These are phyloP conservation scores for Ceratobasidium papillatum DNA, from an alignment of 1,284 basidiomycete species.

Conservation along the genomic window DNA sequence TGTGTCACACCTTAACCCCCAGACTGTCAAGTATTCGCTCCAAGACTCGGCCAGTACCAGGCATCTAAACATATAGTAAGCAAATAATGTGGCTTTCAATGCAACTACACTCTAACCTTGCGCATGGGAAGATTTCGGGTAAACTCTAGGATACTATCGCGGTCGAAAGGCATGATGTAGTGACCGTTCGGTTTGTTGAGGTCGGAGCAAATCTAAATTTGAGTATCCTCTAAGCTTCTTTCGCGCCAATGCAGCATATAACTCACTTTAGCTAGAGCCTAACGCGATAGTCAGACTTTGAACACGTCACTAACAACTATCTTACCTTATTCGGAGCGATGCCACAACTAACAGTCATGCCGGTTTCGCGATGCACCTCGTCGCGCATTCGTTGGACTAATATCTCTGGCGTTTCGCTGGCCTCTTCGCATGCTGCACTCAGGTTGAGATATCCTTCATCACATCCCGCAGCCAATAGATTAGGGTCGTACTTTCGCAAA, in stretches of 20 bases:
- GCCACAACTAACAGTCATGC: constrained; percentile 91
- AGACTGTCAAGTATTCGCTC: constrained; percentile 87
- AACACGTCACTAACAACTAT: constrained; percentile 43
- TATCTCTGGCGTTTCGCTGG: constrained; percentile 70
- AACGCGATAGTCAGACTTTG: constrained; percentile 37
- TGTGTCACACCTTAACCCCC: constrained; percentile 72
- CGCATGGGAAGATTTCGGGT: constrained; percentile 79
- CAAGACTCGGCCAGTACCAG: constrained; percentile 87
- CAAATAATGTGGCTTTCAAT: constrained; percentile 44
- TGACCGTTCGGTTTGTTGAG: constrained; percentile 96
- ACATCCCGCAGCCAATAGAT: constrained; percentile 80
- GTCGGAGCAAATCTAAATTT: constrained; percentile 87
- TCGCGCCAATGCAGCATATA: background rate
- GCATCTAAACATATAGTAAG: constrained; percentile 61
- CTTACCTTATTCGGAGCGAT: constrained; percentile 86
- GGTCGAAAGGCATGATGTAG: constrained; percentile 76
- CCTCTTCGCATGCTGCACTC: constrained; percentile 75
- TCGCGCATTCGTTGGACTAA: constrained; percentile 82
- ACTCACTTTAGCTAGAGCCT: constrained; percentile 76
- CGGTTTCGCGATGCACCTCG: constrained; percentile 76
- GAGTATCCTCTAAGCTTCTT: background rate
- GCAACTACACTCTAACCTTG: constrained; percentile 54
- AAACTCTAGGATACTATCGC: constrained; percentile 72
- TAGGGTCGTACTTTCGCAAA: constrained; percentile 80
- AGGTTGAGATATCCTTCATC: constrained; percentile 93